Evolutionary conservation across 768 basidiomycete species (phyloP).

Genomic region (Solioccasus polychromus): DNA sequence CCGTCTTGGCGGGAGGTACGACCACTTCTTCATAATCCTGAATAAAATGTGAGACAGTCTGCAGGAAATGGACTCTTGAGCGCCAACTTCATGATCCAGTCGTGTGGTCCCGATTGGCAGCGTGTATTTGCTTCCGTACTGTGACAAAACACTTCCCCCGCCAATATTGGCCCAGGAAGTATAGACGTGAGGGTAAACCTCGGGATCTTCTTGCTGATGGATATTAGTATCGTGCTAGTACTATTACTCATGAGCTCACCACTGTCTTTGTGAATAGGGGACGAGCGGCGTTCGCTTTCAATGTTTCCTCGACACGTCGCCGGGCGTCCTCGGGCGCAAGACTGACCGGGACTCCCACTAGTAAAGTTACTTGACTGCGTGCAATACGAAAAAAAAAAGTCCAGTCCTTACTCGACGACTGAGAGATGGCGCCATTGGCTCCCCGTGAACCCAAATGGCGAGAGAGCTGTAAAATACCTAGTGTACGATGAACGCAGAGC

Average conservation of each 20-base stretch:
- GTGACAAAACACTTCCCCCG: slow-evolving; percentile 60
- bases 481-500: not conserved
- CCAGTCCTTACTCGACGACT: slow-evolving; percentile 8
- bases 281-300: slow-evolving; percentile 60
- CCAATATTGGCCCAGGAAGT: slow-evolving; percentile 57
- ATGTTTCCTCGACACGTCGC: slow-evolving; percentile 56
- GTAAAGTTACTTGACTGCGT: not conserved
- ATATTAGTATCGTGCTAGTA: slow-evolving; percentile 6
- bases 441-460: slow-evolving; percentile 1
- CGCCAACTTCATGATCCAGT: slow-evolving; percentile 58
- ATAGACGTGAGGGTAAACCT: slow-evolving; percentile 86
- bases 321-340: slow-evolving; percentile 49
- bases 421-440: not conserved
- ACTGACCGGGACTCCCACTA: slow-evolving; percentile 15
- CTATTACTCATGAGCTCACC: slow-evolving; percentile 35
- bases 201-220: slow-evolving; percentile 49
- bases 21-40: slow-evolving; percentile 89
- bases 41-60: slow-evolving; percentile 5
- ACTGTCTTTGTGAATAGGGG: slow-evolving; percentile 59
- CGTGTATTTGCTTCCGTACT: slow-evolving; percentile 73
- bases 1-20: slow-evolving; percentile 76
- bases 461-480: slow-evolving; percentile 15
- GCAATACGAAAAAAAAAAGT: not conserved
- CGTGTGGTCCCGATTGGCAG: slow-evolving; percentile 82
- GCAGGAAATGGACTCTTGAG: not conserved